Base-by-base conservation (phyloP, 495 filamentous ascomycete species). In the Neurospora pannonica region DNA sequence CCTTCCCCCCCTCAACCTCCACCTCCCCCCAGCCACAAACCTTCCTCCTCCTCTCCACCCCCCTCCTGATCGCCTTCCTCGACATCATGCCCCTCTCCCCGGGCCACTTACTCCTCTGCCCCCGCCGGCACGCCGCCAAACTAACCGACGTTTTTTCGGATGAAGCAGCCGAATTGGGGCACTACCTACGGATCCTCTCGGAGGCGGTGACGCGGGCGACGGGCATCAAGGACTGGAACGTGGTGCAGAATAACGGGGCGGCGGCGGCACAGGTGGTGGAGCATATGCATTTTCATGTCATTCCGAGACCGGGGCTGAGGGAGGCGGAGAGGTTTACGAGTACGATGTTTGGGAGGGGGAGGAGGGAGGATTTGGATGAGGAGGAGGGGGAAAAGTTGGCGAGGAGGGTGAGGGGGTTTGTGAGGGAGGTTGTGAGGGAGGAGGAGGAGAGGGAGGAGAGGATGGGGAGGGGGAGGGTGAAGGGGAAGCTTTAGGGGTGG, bases 201-300 rank as follows among this genome's bases (percentile, higher is more conserved):
- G 84, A 90, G 6, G 92, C 92, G 0, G 88, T 95, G 19, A 88
- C 87, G 69, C 85, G 84, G 21, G 87, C 87, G 0, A 89, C 86
- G 17, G 89, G 89, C 8, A 88, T 94, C 38, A 86, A 85, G 21
- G 93, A 94, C 82, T 95, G 92, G 90, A 98, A 98, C 82, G 88
- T 97, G 28, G 92, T 97, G 74, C 94, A 97, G 85, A 98, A 98
- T 83, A 98, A 97, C 82, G 95, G 95, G 3, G 89, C 88, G 0
- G 86, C 92, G 34, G 95, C 95, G 13, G 94, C 94, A 8, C 95
- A 98, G 83, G 93, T 95, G 31, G 94, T 98, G 3, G 90, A 90
- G 28, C 95, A 97, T 82, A 91, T 95, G 7, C 95, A 98, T 81
- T 97, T 94, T 82, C 95, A 98, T 76, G 87, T 98, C 36, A 95